Conservation (phyloP, 140 eudicot species). For the Erigeron philadelphicus region DNA sequence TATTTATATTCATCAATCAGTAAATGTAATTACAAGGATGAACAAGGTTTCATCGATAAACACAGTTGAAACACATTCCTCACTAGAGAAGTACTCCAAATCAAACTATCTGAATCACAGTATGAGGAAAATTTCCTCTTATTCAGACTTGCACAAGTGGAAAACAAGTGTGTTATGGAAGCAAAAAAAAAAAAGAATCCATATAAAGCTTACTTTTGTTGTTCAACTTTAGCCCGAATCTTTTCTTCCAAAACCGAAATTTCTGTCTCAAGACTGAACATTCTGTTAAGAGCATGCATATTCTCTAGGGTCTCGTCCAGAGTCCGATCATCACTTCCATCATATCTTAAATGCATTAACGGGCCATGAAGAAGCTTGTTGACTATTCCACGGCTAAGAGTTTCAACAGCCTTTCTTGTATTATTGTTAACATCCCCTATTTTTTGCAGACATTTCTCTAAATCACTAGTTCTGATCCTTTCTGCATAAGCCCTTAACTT, state of each 20-base stretch:
- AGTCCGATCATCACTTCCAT: slow-evolving; percentile 81
- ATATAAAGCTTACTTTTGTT: slow-evolving; percentile 45
- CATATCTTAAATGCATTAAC: slow-evolving; percentile 86
- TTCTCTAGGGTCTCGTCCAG: slow-evolving; percentile 84
- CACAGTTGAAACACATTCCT: slow-evolving; percentile 16
- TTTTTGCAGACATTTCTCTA: slow-evolving; percentile 75
- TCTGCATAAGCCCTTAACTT: slow-evolving; percentile 87
- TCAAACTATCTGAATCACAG: slow-evolving; percentile 15
- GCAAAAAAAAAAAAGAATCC: neutral
- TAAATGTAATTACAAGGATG: slow-evolving; percentile 39
- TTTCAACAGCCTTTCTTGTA: slow-evolving; percentile 69
- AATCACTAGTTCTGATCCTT: slow-evolving; percentile 69
- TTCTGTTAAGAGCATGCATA: slow-evolving; percentile 91
- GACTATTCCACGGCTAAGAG: slow-evolving; percentile 79
- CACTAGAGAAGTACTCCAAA: neutral
- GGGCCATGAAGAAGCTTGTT: slow-evolving; percentile 95
- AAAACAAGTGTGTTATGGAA: slow-evolving; percentile 19
- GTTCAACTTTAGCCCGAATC: slow-evolving; percentile 88
- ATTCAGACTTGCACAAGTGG: slow-evolving; percentile 32
- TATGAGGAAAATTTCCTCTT: slow-evolving; percentile 38
- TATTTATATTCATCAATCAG: slow-evolving; percentile 22
- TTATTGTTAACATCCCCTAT: slow-evolving; percentile 75
- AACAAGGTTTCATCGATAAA: slow-evolving; percentile 24
- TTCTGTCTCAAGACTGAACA: slow-evolving; percentile 84
- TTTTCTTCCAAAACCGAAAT: slow-evolving; percentile 83